Percentiles rank a stretch among this genome's conserved stretches.
Conservation (phyloP, 2,329 filamentous ascomycete species). For the Grosmannia serpens region DNA sequence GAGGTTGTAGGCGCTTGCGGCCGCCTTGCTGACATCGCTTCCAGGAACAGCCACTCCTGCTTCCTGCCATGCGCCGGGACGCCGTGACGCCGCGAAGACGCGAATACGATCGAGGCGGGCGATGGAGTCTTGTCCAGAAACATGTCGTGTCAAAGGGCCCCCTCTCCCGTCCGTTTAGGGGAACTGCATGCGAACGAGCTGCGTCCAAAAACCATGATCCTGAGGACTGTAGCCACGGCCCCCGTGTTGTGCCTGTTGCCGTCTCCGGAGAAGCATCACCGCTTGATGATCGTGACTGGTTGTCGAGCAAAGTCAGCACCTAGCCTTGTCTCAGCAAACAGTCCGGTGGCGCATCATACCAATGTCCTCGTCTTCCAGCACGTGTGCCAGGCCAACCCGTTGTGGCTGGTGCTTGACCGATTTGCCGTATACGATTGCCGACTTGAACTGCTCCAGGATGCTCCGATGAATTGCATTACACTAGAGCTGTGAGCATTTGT, state of each 20-base stretch:
- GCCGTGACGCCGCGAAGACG: not conserved
- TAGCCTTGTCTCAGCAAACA: not conserved
- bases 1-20: not conserved
- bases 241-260: not conserved
- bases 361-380: slow-evolving; percentile 94
- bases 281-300: slow-evolving; percentile 57
- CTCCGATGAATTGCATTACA: slow-evolving; percentile 96
- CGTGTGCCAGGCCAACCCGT: slow-evolving; percentile 80
- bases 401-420: slow-evolving; percentile 99
- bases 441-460: slow-evolving; percentile 91
- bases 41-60: not conserved
- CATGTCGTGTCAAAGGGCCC: not conserved
- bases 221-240: not conserved
- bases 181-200: not conserved
- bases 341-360: slow-evolving; percentile 43
- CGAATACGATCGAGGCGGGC: not conserved
- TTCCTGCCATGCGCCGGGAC: not conserved
- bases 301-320: slow-evolving; percentile 15
- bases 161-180: not conserved
- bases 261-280: slow-evolving; percentile 28
- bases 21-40: not conserved
- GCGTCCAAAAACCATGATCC: not conserved
- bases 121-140: not conserved
- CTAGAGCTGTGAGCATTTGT: slow-evolving; percentile 33
- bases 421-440: slow-evolving; percentile 91